Evolutionary conservation across 108 stramenopile species (phyloP).

Genomic region (Conticribra weissflogii): DNA sequence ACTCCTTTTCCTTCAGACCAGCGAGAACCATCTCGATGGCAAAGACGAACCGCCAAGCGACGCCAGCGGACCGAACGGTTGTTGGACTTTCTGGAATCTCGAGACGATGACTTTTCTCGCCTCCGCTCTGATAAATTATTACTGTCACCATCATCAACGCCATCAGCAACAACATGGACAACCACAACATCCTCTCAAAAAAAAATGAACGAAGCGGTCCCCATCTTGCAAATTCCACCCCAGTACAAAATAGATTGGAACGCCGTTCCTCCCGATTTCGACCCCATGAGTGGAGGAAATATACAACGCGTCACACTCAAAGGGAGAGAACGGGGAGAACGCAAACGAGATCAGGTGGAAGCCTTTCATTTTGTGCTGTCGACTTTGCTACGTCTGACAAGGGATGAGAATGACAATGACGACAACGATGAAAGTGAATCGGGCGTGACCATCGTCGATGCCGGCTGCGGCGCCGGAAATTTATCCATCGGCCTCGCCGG

Average conservation of each 20-base stretch:
- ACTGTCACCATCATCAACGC: background rate
- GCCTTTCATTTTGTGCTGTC: constrained; percentile 42
- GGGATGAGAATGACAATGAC: background rate
- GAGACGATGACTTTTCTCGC: no score
- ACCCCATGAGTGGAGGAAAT: constrained; percentile 46
- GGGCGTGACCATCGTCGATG: constrained; percentile 39
- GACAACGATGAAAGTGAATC: background rate
- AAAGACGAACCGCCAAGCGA: constrained; percentile 35
- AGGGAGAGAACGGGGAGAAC: constrained; percentile 15
- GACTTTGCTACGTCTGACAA: background rate
- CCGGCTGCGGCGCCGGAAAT: constrained; percentile 45
- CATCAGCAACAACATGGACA: background rate
- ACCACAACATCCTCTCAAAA: background rate
- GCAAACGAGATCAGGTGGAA: constrained; percentile 41
- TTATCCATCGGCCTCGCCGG: constrained; percentile 37
- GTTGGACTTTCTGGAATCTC: constrained; percentile 23
- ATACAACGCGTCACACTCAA: background rate
- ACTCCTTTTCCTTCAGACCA: no score
- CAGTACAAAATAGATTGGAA: constrained; percentile 32
- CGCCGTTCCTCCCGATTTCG: constrained; percentile 13
- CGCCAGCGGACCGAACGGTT: constrained; percentile 33
- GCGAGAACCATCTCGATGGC: constrained; percentile 25
- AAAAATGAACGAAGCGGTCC: background rate
- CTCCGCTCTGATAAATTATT: no score
- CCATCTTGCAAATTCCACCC: constrained; percentile 22